A percentile compares a stretch with the other conserved stretches of the same genome.
Conservation (phyloP, 805 yeast genomes). For the Suhomyces xylopsoci region DNA sequence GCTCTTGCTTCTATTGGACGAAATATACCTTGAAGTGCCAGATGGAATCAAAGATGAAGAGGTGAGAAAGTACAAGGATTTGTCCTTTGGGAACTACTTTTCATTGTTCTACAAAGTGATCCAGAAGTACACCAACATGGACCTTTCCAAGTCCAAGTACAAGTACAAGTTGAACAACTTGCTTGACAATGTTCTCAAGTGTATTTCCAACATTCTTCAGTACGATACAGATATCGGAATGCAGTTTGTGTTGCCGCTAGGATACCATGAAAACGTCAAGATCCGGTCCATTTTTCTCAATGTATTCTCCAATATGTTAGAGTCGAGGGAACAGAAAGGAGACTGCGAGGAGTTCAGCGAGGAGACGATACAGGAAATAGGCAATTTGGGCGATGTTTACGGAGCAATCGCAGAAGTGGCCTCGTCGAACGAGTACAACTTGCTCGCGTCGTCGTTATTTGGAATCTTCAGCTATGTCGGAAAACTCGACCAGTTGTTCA, state of each 20-base stretch:
- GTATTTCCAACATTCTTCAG: constrained; percentile 65
- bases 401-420: constrained; percentile 59
- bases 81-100: constrained; percentile 68
- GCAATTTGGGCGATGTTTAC: constrained; percentile 42
- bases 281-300: constrained; percentile 72
- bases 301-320: constrained; percentile 68
- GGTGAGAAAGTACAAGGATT: constrained; percentile 50
- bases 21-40: constrained; percentile 58
- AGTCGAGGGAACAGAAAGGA: constrained; percentile 22
- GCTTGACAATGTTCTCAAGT: constrained; percentile 60
- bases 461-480: constrained; percentile 46
- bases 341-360: constrained; percentile 29
- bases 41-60: constrained; percentile 55
- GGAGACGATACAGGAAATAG: constrained; percentile 19
- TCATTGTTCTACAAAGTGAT: constrained; percentile 54
- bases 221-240: constrained; percentile 77
- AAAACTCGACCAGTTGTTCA: constrained; percentile 44
- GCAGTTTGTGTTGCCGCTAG: constrained; percentile 71
- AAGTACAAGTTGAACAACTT: constrained; percentile 56
- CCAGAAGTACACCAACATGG: constrained; percentile 40
- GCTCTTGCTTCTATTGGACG: constrained; percentile 51
- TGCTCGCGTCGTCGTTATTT: constrained; percentile 63
- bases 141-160: constrained; percentile 19
- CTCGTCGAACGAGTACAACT: constrained; percentile 66
- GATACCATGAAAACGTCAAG: constrained; percentile 63